Evolutionary conservation across 2,329 filamentous ascomycete species (phyloP), one percentile per base, ranked within the genome.

Genomic region (Botrytis deweyae): DNA sequence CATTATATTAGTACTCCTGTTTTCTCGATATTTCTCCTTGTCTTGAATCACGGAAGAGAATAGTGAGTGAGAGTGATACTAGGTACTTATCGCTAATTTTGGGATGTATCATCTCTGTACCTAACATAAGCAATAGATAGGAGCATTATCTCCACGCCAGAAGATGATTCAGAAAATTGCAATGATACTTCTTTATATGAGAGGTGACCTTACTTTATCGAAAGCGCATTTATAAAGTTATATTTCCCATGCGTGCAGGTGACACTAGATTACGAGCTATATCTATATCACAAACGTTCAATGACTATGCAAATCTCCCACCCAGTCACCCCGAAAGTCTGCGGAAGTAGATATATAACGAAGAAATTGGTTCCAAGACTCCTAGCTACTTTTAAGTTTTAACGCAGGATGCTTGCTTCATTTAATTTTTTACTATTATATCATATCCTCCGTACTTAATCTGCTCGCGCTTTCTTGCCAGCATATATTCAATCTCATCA

Each of bases 401-500:
- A n/a, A 9, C 25, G 9, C 36, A 69, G 58, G 20, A 61, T 33
- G 29, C 29, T 29, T 0, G 5, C 58, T 63, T 9, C 80, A 78
- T 59, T 78, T 78, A 64, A 77, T 83, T n/a, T 42, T 75, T 8
- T 83, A 84, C 65, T 29, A 29, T 29, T 83, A 86, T 77, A 74
- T 85, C 33, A 75, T 76, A 62, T 82, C 29, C 29, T 29, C 2
- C 29, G 29, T 29, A 29, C 29, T 29, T 29, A 29, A 29, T 29
- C 29, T 29, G 29, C 29, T 29, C 29, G 29, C 83, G 6, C 81
- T 88, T 33, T 83, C 83, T 73, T 87, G 6, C 83, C 85, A 25
- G 84, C 85, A 63, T 87, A 86, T 74, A 81, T 87, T 58, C 83
- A 88, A 64, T 83, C 86, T 4, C 85, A 85, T 76, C 82, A 82